These are phyloP conservation scores for Corylus americana DNA, from an alignment of 306 rosid genomes.

Conservation along the genomic window DNA sequence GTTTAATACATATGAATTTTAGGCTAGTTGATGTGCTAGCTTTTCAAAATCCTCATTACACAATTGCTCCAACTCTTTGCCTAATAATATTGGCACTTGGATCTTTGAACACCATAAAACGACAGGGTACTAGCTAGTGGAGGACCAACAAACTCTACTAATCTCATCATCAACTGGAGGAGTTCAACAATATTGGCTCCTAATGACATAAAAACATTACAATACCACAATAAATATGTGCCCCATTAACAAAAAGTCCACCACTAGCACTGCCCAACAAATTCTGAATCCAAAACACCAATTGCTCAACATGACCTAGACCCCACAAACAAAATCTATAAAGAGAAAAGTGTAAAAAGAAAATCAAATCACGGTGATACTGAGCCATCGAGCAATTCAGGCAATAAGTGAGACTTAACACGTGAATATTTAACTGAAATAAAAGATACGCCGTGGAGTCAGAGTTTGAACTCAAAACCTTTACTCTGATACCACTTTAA, in stretches of 20 bases:
- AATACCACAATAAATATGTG: background rate
- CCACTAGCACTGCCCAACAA: constrained; percentile 18
- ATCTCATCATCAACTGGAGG: constrained; percentile 8
- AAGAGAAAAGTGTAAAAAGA: background rate
- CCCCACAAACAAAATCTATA: background rate
- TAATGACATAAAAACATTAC: background rate
- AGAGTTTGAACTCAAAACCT: too few relatives aligned
- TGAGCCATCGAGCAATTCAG: background rate
- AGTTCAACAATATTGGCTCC: background rate
- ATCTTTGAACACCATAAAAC: background rate
- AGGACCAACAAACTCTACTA: constrained; percentile 20
- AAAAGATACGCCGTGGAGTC: too few relatives aligned
- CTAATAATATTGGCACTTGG: background rate
- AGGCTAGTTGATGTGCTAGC: background rate
- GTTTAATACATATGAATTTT: too few relatives aligned
- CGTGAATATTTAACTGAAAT: too few relatives aligned
- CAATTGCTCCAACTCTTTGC: background rate
- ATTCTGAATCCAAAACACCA: constrained; percentile 6
- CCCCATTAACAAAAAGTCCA: constrained; percentile 10
- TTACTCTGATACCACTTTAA: too few relatives aligned
- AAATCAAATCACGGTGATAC: background rate
- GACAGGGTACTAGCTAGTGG: constrained; percentile 17
- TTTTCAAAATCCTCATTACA: background rate
- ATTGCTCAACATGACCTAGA: background rate
- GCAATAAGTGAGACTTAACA: background rate